Conservation (phyloP, 1,284 basidiomycete genomes). For the Pterulicium gracile region DNA sequence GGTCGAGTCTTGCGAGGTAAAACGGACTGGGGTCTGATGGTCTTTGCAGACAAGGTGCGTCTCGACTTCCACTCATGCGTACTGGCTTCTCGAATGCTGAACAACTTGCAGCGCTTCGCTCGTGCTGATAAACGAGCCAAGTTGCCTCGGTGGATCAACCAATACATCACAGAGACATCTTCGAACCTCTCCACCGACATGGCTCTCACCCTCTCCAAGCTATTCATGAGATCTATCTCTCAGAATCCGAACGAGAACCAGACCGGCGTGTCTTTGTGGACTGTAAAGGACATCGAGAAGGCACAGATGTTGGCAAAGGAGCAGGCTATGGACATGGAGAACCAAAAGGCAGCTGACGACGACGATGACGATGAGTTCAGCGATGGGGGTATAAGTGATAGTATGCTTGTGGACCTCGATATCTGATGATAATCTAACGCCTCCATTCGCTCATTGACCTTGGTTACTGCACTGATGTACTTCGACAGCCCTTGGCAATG, state of each 20-base stretch:
- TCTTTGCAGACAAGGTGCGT: constrained; percentile 94
- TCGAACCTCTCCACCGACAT: constrained; percentile 98
- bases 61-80: constrained; percentile 1
- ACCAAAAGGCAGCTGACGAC: constrained; percentile 39
- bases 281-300: constrained; percentile 73
- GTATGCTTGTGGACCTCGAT: constrained; percentile 51
- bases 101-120: constrained; percentile 72
- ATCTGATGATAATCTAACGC: too few species aligned
- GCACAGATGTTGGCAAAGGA: constrained; percentile 72
- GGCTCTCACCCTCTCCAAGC: constrained; percentile 90
- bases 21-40: constrained; percentile 99
- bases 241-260: constrained; percentile 94
- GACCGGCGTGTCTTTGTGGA: constrained; percentile 94
- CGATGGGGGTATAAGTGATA: constrained; percentile 65
- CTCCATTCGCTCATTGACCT: too few species aligned
- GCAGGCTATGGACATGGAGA: constrained; percentile 35
- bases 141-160: constrained; percentile 98
- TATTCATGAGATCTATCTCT: constrained; percentile 96
- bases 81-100: background rate
- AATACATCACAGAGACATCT: constrained; percentile 96
- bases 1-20: constrained; percentile 96
- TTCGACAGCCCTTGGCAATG: too few species aligned
- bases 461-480: too few species aligned
- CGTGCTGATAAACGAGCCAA: constrained; percentile 95
- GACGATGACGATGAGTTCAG: constrained; percentile 24